Percentiles rank a stretch among this genome's conserved stretches.
phyloP scores from a whole-genome alignment of 176 grass and related monocot genomes.

The Poa pratensis region DNA sequence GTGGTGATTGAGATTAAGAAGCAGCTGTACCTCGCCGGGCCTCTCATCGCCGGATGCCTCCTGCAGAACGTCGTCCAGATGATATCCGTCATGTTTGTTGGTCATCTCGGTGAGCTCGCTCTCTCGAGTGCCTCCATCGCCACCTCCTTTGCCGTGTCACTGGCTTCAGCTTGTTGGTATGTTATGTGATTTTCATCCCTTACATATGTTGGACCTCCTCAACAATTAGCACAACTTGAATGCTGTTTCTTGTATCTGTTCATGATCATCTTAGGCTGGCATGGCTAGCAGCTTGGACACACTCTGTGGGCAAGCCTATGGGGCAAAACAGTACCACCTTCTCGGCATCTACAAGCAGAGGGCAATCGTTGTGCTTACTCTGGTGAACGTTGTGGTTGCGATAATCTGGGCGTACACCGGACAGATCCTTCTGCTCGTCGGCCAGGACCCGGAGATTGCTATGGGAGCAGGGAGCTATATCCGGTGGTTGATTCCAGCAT shows the following conservation, averaged over 20 bases:
- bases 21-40: conserved; percentile 50
- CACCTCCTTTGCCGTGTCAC: conserved; percentile 57
- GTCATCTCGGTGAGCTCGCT: conserved; percentile 52
- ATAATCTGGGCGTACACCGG: conserved; percentile 57
- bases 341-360: conserved; percentile 78
- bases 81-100: conserved; percentile 57
- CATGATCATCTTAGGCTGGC: conserved; percentile 35
- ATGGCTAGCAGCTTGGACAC: conserved; percentile 60
- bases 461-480: conserved; percentile 60
- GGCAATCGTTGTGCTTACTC: conserved; percentile 63
- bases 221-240: neutral
- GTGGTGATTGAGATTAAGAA: conserved; percentile 39
- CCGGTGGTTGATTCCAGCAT: conserved; percentile 69
- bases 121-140: conserved; percentile 59
- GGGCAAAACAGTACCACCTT: conserved; percentile 64
- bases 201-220: neutral
- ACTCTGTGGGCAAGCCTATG: conserved; percentile 71
- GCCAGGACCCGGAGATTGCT: conserved; percentile 69
- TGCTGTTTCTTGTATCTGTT: neutral
- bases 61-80: conserved; percentile 58
- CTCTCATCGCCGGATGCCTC: conserved; percentile 47
- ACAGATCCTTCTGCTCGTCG: conserved; percentile 64
- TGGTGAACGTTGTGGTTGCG: conserved; percentile 53
- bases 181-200: neutral
- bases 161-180: conserved; percentile 57